Conservation (phyloP, 257 asterid species). For the Salvia miltiorrhiza region DNA sequence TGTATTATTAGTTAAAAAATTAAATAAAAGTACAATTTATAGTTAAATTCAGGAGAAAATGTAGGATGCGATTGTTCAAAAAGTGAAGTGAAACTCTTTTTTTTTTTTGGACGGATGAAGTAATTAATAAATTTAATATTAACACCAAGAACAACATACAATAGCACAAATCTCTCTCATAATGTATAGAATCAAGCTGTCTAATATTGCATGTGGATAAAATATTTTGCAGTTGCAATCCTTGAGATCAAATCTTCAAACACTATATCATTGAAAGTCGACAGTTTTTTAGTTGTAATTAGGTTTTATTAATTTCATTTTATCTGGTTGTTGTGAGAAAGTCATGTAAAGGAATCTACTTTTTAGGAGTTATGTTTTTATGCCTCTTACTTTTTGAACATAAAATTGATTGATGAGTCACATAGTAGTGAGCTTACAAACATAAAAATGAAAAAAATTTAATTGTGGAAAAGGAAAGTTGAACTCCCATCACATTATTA, state of each 20-base stretch:
- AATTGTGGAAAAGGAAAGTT: slow-evolving; percentile 5
- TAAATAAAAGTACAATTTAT: no score
- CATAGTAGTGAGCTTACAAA: not conserved
- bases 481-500: slow-evolving; percentile 31
- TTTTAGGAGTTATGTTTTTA: not conserved
- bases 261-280: not conserved
- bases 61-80: no score
- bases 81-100: no score
- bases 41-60: no score
- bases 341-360: slow-evolving; percentile 8
- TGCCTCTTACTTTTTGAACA: slow-evolving; percentile 12
- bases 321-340: slow-evolving; percentile 7
- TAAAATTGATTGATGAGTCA: slow-evolving; percentile 19
- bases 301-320: not conserved
- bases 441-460: slow-evolving; percentile 16
- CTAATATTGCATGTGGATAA: no score
- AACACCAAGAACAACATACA: no score
- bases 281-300: not conserved
- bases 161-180: not conserved
- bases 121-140: no score
- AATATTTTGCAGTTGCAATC: not conserved
- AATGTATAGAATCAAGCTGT: no score
- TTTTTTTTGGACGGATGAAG: no score
- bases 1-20: no score
- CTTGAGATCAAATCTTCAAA: not conserved